Conservation (phyloP, 139 green algal genomes). For the Ulvella scutata region DNA sequence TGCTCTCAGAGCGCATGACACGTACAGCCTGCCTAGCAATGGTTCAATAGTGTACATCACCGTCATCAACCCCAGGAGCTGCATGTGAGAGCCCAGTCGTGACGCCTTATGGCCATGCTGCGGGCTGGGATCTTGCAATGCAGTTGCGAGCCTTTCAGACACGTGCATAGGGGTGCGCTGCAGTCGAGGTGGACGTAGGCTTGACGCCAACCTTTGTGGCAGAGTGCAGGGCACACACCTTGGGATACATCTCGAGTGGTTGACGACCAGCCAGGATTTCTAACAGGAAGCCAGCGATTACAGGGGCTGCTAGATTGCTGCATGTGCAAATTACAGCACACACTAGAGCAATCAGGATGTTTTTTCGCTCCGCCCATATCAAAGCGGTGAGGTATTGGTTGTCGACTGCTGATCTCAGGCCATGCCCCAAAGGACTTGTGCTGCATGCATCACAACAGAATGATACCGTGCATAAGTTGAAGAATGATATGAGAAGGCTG, state of each 20-base stretch:
- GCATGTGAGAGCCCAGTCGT: slow-evolving; percentile 5
- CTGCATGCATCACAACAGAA: too few relatives aligned
- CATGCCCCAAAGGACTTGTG: too few relatives aligned
- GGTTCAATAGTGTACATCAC: slow-evolving; percentile 67
- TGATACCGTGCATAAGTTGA: too few relatives aligned
- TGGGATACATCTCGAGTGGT: slow-evolving; percentile 30
- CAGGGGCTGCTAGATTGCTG: slow-evolving; percentile 64
- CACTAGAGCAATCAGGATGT: slow-evolving; percentile 27
- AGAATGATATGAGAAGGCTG: too few relatives aligned
- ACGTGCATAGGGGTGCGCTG: too few relatives aligned
- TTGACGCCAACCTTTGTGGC: too few relatives aligned
- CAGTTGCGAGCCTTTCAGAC: too few relatives aligned
- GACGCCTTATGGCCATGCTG: neutral
- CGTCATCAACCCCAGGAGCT: slow-evolving; percentile 41
- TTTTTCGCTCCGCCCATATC: slow-evolving; percentile 32
- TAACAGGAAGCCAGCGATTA: slow-evolving; percentile 66
- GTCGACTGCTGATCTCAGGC: slow-evolving; percentile 36
- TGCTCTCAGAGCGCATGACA: slow-evolving; percentile 42
- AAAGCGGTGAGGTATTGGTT: slow-evolving; percentile 44
- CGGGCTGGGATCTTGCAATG: too few relatives aligned
- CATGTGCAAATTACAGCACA: slow-evolving; percentile 47
- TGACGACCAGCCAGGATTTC: slow-evolving; percentile 52
- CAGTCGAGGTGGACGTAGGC: too few relatives aligned
- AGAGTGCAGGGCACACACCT: slow-evolving; percentile 15
- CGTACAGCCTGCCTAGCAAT: slow-evolving; percentile 66